Evolutionary conservation across 148 eudicot genomes (phyloP).

Genomic region (Rhododendron molle): DNA sequence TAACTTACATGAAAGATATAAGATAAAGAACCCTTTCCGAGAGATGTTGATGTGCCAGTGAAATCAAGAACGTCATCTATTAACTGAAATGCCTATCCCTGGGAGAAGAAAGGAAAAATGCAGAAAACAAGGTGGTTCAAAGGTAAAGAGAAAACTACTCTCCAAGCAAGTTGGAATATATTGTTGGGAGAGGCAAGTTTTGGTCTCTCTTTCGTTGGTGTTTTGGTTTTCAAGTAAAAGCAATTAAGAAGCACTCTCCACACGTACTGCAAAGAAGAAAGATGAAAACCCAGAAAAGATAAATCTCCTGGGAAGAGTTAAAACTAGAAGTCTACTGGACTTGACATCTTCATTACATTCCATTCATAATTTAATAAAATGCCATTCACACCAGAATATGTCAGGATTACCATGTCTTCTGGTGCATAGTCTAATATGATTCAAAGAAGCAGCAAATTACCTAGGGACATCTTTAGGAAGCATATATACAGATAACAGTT

Average conservation of each 20-base stretch:
- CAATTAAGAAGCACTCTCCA: neutral
- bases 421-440: neutral
- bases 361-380: neutral
- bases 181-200: neutral
- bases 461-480: neutral
- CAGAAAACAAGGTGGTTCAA: conserved; percentile 1
- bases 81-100: conserved; percentile 93
- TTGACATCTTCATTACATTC: neutral
- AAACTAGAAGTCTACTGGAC: neutral
- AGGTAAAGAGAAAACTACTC: neutral
- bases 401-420: neutral
- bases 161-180: neutral
- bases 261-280: neutral
- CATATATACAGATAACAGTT: neutral
- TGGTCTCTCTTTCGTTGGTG: neutral
- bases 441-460: neutral
- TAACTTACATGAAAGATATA: conserved; percentile 78
- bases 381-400: neutral
- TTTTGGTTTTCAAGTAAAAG: neutral
- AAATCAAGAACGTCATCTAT: conserved; percentile 94
- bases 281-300: neutral
- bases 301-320: neutral
- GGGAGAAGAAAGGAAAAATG: conserved; percentile 18
- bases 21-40: conserved; percentile 90
- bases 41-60: conserved; percentile 87